Evolutionary conservation across 345 rosid species (phyloP).

Genomic region (Kandelia obovata): DNA sequence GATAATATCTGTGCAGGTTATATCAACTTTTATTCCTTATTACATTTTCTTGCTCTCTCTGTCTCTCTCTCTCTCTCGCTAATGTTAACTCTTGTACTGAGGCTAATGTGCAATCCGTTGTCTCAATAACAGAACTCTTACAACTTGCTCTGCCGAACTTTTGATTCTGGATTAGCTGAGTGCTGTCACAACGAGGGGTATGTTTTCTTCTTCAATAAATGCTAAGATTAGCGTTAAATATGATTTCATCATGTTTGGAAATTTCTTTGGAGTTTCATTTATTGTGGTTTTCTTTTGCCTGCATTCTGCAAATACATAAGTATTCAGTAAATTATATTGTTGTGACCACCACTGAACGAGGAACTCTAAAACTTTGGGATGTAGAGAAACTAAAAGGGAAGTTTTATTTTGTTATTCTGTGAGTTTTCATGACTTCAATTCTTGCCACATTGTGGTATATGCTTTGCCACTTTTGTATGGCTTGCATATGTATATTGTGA

Average conservation of each 20-base stretch:
- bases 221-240: background rate
- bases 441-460: too few relatives aligned
- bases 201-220: conserved; percentile 8
- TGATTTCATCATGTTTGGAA: background rate
- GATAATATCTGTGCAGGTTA: conserved; percentile 50
- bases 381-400: too few relatives aligned
- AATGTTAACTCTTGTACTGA: background rate
- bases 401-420: too few relatives aligned
- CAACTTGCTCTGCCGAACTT: conserved; percentile 54
- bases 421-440: too few relatives aligned
- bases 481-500: background rate
- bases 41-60: background rate
- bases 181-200: conserved; percentile 67
- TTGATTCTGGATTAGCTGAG: conserved; percentile 58
- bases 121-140: conserved; percentile 42
- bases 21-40: background rate
- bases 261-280: background rate
- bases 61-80: background rate
- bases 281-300: too few relatives aligned
- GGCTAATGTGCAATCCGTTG: conserved; percentile 15
- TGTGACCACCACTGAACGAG: too few relatives aligned
- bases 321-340: too few relatives aligned
- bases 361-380: too few relatives aligned
- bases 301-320: too few relatives aligned
- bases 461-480: background rate